phyloP scores from a whole-genome alignment of 805 yeast species.

The Candida silvatica region DNA sequence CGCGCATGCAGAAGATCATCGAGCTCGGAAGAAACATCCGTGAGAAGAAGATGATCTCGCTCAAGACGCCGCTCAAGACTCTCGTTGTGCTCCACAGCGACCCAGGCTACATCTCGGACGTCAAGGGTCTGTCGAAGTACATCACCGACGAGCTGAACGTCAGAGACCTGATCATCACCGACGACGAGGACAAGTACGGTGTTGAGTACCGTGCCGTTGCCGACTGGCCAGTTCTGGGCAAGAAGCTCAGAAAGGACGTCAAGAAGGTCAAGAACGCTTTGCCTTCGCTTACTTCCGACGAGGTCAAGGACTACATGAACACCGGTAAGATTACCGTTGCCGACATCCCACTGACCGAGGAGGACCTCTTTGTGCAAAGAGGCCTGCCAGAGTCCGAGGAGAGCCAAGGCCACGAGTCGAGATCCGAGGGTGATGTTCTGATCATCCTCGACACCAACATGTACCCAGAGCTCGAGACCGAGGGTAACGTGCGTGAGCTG shows the following conservation, averaged over 20 bases:
- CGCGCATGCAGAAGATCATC: slow-evolving; percentile 94
- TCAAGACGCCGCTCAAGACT: slow-evolving; percentile 89
- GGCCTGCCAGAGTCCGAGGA: slow-evolving; percentile 68
- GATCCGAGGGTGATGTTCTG: slow-evolving; percentile 85
- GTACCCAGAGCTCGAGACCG: slow-evolving; percentile 82
- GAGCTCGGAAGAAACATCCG: slow-evolving; percentile 95
- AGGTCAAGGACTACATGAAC: slow-evolving; percentile 66
- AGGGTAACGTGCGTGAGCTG: slow-evolving; percentile 94
- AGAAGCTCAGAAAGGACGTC: slow-evolving; percentile 90
- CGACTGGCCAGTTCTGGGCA: slow-evolving; percentile 98
- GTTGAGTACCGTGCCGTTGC: slow-evolving; percentile 93
- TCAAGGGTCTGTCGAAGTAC: slow-evolving; percentile 69
- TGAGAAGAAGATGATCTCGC: slow-evolving; percentile 88
- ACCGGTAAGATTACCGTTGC: slow-evolving; percentile 77
- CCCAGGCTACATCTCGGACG: slow-evolving; percentile 61
- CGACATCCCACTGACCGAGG: slow-evolving; percentile 78
- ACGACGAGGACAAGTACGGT: slow-evolving; percentile 86
- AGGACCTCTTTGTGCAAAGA: slow-evolving; percentile 85
- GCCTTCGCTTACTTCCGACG: slow-evolving; percentile 71
- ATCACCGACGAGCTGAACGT: slow-evolving; percentile 88
- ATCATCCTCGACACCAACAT: slow-evolving; percentile 82
- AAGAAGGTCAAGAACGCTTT: slow-evolving; percentile 91
- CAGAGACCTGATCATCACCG: slow-evolving; percentile 77
- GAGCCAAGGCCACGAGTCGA: slow-evolving; percentile 70
- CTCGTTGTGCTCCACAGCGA: slow-evolving; percentile 83